Percentiles rank a stretch among this genome's conserved stretches.
Conservation (phyloP, 805 yeast genomes). For the Ogataea wickerhamii region DNA sequence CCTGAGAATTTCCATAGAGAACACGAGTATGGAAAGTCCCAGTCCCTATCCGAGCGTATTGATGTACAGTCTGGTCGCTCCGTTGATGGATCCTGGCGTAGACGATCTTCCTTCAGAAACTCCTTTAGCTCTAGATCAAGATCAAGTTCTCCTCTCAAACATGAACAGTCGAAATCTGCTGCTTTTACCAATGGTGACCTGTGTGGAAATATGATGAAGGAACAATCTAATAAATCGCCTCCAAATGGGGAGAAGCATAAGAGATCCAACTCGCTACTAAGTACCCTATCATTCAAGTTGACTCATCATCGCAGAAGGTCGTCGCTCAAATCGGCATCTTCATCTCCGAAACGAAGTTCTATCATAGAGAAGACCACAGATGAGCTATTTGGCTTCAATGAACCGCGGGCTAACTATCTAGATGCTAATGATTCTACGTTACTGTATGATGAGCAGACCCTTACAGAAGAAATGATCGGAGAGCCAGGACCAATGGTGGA, state of each 20-base stretch:
- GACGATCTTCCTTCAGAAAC: conserved; percentile 1
- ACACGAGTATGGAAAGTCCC: conserved; percentile 15
- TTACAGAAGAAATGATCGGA: conserved; percentile 28
- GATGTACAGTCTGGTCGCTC: conserved; percentile 5
- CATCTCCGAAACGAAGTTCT: conserved; percentile 18
- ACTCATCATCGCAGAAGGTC: conserved; percentile 26
- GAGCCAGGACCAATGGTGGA: conserved; percentile 36
- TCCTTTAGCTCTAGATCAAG: conserved; percentile 2
- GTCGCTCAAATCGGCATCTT: conserved; percentile 18
- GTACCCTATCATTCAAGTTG: conserved; percentile 25
- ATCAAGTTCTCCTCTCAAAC: conserved; percentile 13
- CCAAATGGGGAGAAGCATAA: conserved; percentile 15
- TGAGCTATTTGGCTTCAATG: conserved; percentile 23
- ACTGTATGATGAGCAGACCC: conserved; percentile 25
- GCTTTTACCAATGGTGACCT: not conserved
- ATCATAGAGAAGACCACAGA: conserved; percentile 28
- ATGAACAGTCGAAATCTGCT: conserved; percentile 6
- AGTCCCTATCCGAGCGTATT: conserved; percentile 14
- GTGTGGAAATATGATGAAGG: not conserved
- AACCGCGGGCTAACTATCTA: conserved; percentile 1
- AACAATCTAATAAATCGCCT: not conserved
- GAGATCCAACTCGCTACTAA: conserved; percentile 25
- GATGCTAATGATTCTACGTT: conserved; percentile 23
- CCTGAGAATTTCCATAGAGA: conserved; percentile 28
- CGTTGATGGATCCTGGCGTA: conserved; percentile 4